These are phyloP conservation scores for Plasmodium malariae DNA, from an alignment of 169 alveolate genomes.

Conservation along the genomic window DNA sequence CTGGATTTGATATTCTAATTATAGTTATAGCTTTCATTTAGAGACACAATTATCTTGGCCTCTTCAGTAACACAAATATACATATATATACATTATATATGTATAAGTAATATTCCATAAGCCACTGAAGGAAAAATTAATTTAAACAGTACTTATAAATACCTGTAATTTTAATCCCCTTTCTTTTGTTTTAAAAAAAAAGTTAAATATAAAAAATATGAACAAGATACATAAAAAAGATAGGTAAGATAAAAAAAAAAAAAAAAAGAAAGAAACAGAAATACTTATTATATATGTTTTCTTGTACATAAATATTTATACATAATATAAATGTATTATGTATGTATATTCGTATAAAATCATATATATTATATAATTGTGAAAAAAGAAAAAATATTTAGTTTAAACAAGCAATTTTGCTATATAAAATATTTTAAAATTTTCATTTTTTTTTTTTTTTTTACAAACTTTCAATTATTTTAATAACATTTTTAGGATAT, in stretches of 20 bases:
- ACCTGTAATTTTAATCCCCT: not conserved
- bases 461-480: not conserved
- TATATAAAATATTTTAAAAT: too few relatives aligned
- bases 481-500: conserved; percentile 1
- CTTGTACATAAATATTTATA: not conserved
- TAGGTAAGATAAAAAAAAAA: not conserved
- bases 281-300: not conserved
- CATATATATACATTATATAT: too few relatives aligned
- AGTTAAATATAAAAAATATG: conserved; percentile 11
- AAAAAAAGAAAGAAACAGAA: not conserved
- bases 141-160: too few relatives aligned
- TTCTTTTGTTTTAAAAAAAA: not conserved
- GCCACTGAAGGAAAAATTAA: too few relatives aligned
- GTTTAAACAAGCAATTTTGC: not conserved
- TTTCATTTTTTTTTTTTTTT: conserved; percentile 7
- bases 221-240: conserved; percentile 5
- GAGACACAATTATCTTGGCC: too few relatives aligned
- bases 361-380: not conserved
- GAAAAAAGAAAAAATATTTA: conserved; percentile 1
- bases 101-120: too few relatives aligned
- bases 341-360: not conserved
- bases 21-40: too few relatives aligned
- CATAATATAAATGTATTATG: not conserved
- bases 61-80: too few relatives aligned
- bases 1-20: too few relatives aligned